Conservation (phyloP, 1,139 yeast species). For the Waltiozyma sp. region DNA sequence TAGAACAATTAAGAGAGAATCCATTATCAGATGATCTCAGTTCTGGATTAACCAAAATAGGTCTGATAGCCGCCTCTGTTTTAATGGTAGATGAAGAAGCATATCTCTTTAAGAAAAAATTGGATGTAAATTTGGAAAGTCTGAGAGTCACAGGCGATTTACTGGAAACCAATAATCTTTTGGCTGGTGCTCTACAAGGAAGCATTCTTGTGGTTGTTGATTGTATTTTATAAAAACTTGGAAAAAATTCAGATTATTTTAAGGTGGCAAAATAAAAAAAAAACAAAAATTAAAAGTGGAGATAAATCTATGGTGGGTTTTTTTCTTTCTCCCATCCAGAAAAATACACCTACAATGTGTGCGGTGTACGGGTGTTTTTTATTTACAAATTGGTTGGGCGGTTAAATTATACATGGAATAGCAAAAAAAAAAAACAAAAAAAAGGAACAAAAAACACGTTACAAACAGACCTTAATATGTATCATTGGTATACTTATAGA, state of each 20-base stretch:
- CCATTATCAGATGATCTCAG: background rate
- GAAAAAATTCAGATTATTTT: too few relatives aligned
- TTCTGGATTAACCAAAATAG: background rate
- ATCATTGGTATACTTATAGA: slow-evolving; percentile 9
- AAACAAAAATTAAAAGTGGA: too few relatives aligned
- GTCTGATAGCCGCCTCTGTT: background rate
- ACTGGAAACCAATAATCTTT: background rate
- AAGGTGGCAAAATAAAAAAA: background rate
- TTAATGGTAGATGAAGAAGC: slow-evolving; percentile 1
- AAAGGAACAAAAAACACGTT: background rate
- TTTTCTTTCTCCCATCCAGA: background rate
- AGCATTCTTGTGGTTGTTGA: background rate
- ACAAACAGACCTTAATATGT: background rate
- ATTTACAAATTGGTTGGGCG: background rate
- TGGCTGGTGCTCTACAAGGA: background rate
- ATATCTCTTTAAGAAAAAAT: background rate
- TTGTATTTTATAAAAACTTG: too few relatives aligned
- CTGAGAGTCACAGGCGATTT: background rate
- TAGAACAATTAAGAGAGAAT: slow-evolving; percentile 5
- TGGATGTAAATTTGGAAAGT: background rate
- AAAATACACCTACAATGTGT: too few relatives aligned
- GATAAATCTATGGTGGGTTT: too few relatives aligned
- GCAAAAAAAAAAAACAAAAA: background rate
- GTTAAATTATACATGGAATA: background rate
- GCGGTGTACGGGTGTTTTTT: slow-evolving; percentile 9